Percentiles rank a stretch among this genome's conserved stretches.
Conservation (phyloP, 257 asterid species). For the Agastache rugosa region DNA sequence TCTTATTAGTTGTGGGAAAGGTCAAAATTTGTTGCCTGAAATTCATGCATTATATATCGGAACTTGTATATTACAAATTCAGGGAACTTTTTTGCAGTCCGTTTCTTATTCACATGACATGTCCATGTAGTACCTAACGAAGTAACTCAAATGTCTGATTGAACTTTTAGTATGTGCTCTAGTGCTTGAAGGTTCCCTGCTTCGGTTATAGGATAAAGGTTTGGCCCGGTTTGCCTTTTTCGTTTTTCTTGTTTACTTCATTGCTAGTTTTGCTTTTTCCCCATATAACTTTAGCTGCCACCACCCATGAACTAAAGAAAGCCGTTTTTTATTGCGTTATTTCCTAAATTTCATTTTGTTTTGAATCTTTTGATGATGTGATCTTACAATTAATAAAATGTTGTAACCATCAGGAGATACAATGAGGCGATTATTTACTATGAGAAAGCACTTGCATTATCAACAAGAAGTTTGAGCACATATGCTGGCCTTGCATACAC, state of each 20-base stretch:
- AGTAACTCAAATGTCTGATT: not conserved
- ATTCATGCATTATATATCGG: constrained; percentile 7
- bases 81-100: not conserved
- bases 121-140: not conserved
- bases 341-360: not conserved
- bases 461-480: constrained; percentile 86
- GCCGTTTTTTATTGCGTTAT: constrained; percentile 14
- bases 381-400: constrained; percentile 20
- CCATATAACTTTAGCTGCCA: not conserved
- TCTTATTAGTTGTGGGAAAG: not conserved
- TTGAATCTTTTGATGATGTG: not conserved
- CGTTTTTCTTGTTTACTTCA: not conserved
- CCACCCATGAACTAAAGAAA: not conserved
- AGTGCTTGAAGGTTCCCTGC: not conserved
- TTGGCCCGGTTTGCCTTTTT: not conserved
- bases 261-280: not conserved
- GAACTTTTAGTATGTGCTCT: not conserved
- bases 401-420: constrained; percentile 71
- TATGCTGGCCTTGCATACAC: constrained; percentile 98
- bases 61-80: constrained; percentile 2
- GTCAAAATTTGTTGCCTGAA: not conserved
- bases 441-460: constrained; percentile 94
- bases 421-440: constrained; percentile 79
- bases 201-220: not conserved
- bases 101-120: not conserved